Evolutionary conservation across 1,284 basidiomycete species (phyloP).

Genomic region (Apiotrichum porosum): DNA sequence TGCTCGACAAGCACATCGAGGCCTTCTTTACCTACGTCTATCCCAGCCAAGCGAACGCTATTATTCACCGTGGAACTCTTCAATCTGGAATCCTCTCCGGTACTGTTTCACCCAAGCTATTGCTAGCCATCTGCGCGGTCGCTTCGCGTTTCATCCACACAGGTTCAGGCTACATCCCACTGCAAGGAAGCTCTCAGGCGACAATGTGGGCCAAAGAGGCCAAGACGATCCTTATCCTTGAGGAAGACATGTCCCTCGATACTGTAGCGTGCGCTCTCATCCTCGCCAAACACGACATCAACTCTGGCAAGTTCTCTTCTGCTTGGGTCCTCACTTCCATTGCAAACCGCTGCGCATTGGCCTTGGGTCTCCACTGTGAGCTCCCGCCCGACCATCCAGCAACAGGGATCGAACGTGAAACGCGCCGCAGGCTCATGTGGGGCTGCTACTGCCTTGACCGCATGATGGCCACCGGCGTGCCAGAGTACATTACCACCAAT

Average conservation of each 20-base stretch:
- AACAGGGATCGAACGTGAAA: conserved; percentile 16
- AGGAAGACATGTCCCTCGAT: conserved; percentile 19
- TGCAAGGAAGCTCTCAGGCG: conserved; percentile 2
- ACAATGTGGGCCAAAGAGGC: conserved; percentile 18
- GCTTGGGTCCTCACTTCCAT: conserved; percentile 15
- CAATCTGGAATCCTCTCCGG: conserved; percentile 14
- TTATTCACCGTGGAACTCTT: conserved; percentile 18
- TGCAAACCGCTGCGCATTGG: conserved; percentile 16
- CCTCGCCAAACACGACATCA: conserved; percentile 23
- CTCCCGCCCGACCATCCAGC: conserved; percentile 4
- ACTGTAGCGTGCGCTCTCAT: conserved; percentile 18
- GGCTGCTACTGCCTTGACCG: conserved; percentile 23
- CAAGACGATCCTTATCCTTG: conserved; percentile 10
- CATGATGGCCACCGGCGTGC: conserved; percentile 22
- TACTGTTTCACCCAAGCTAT: conserved; percentile 8
- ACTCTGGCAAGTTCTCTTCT: conserved; percentile 13
- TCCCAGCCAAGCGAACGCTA: conserved; percentile 18
- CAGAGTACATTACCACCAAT: conserved; percentile 6
- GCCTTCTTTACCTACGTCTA: conserved; percentile 21
- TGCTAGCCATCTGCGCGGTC: conserved; percentile 19
- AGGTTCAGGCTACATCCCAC: too few species aligned
- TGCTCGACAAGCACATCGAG: conserved; percentile 19
- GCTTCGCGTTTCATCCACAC: conserved; percentile 16
- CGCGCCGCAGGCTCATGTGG: conserved; percentile 21
- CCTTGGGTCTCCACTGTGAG: conserved; percentile 16